These are phyloP conservation scores for Turritis glabra DNA, from an alignment of 345 rosid genomes.

Conservation along the genomic window DNA sequence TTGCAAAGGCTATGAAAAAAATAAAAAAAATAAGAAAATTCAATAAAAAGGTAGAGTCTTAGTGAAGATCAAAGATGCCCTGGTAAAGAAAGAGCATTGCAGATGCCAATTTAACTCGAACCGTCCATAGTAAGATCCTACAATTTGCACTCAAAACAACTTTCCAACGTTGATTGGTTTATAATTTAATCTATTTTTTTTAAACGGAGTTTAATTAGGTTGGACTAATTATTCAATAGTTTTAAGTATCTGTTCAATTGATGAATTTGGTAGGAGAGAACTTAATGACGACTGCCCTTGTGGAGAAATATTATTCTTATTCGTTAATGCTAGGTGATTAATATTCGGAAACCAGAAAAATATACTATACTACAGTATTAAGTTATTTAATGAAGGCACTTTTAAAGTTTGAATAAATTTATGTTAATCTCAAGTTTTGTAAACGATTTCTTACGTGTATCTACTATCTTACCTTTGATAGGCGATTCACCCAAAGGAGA, in stretches of 20 bases:
- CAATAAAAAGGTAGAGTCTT: conserved; percentile 34
- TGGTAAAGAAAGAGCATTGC: conserved; percentile 33
- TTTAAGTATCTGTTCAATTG: conserved; percentile 18
- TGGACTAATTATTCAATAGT: conserved; percentile 4
- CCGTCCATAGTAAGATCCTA: conserved; percentile 42
- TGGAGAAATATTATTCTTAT: conserved; percentile 18
- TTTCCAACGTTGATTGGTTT: conserved; percentile 19
- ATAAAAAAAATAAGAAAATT: background rate
- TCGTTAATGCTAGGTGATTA: conserved; percentile 26
- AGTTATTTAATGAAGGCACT: background rate
- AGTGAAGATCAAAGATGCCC: conserved; percentile 43
- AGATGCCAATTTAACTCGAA: conserved; percentile 38
- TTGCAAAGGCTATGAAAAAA: conserved; percentile 12
- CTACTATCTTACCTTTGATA: conserved; percentile 26
- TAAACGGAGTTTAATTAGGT: conserved; percentile 7
- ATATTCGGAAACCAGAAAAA: conserved; percentile 13
- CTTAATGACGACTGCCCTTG: conserved; percentile 25
- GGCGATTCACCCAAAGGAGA: conserved; percentile 1
- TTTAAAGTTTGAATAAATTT: background rate
- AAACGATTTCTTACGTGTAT: conserved; percentile 7
- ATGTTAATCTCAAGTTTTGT: background rate
- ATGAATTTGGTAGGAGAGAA: conserved; percentile 22
- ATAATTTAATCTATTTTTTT: conserved; percentile 6
- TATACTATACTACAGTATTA: background rate
- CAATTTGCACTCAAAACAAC: conserved; percentile 12